Percentiles rank a stretch among this genome's conserved stretches.
phyloP scores from a whole-genome alignment of 2,329 filamentous ascomycete species.

The Mollisia scopiformis region DNA sequence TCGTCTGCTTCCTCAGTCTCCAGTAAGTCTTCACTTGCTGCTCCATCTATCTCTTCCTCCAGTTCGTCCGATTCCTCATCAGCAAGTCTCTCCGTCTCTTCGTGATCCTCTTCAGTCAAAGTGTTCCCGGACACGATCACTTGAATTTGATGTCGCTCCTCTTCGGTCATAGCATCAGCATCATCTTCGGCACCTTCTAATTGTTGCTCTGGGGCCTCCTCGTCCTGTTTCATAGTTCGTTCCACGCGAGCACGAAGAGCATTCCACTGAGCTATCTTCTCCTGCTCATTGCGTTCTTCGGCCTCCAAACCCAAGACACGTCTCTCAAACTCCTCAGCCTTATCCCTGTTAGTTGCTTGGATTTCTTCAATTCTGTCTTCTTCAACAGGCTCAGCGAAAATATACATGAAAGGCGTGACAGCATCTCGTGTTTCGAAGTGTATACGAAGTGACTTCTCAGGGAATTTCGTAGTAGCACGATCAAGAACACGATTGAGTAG shows the following conservation, averaged over 20 bases:
- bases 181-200: slow-evolving; percentile 14
- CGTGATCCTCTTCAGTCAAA: neutral
- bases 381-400: slow-evolving; percentile 85
- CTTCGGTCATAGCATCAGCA: slow-evolving; percentile 9
- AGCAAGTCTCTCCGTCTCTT: slow-evolving; percentile 1
- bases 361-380: slow-evolving; percentile 72
- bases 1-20: slow-evolving; percentile 3
- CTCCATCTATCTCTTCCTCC: neutral
- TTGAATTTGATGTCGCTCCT: slow-evolving; percentile 11
- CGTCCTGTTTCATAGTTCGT: slow-evolving; percentile 34
- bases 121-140: neutral
- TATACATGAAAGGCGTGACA: slow-evolving; percentile 71
- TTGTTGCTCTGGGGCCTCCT: slow-evolving; percentile 26
- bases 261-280: slow-evolving; percentile 34
- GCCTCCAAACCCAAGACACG: slow-evolving; percentile 56
- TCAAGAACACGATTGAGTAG: slow-evolving; percentile 81
- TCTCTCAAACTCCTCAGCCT: slow-evolving; percentile 70
- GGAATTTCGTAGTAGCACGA: slow-evolving; percentile 74
- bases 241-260: slow-evolving; percentile 37
- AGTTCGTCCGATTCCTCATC: slow-evolving; percentile 18
- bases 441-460: slow-evolving; percentile 74
- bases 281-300: slow-evolving; percentile 19
- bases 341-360: slow-evolving; percentile 68
- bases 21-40: neutral
- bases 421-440: slow-evolving; percentile 76